Percentiles rank a stretch among this genome's conserved stretches.
phyloP scores from a whole-genome alignment of 495 filamentous ascomycete genomes.

The Neurospora sp. region DNA sequence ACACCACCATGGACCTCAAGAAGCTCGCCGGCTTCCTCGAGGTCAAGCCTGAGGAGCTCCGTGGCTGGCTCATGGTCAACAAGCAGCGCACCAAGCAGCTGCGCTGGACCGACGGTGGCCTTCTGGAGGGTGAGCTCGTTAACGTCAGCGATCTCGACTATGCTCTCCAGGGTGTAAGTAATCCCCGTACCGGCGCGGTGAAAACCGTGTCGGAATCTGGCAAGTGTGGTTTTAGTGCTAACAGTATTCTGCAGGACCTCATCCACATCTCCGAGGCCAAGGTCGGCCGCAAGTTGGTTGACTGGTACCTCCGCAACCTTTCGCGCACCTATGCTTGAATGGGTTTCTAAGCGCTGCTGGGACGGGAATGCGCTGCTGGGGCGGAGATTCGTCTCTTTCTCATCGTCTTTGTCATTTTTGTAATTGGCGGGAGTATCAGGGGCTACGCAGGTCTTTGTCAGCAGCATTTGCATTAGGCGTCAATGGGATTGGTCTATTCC shows the following conservation, averaged over 20 bases:
- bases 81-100: slow-evolving; percentile 97
- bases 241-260: slow-evolving; percentile 49
- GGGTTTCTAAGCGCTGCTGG: background rate
- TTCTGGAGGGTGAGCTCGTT: slow-evolving; percentile 85
- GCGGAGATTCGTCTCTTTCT: background rate
- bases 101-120: slow-evolving; percentile 80
- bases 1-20: slow-evolving; percentile 98
- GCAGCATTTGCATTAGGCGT: slow-evolving; percentile 15
- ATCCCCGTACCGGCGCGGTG: background rate
- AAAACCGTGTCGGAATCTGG: background rate
- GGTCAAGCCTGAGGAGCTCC: slow-evolving; percentile 82
- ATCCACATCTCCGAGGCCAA: slow-evolving; percentile 99
- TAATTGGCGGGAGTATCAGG: slow-evolving; percentile 2
- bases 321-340: slow-evolving; percentile 65
- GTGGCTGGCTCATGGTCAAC: slow-evolving; percentile 86
- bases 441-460: slow-evolving; percentile 4
- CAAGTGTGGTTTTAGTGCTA: background rate
- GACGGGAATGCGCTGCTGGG: background rate
- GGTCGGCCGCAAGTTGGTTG: slow-evolving; percentile 89
- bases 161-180: slow-evolving; percentile 78
- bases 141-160: slow-evolving; percentile 93
- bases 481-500: slow-evolving; percentile 5
- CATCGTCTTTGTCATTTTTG: slow-evolving; percentile 5
- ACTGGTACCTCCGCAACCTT: slow-evolving; percentile 98
- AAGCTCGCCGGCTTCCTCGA: slow-evolving; percentile 97